A percentile compares a stretch with the other conserved stretches of the same genome.
Evolutionary conservation across 768 basidiomycete genomes (phyloP).

Genomic region (Amyloporia xantha): DNA sequence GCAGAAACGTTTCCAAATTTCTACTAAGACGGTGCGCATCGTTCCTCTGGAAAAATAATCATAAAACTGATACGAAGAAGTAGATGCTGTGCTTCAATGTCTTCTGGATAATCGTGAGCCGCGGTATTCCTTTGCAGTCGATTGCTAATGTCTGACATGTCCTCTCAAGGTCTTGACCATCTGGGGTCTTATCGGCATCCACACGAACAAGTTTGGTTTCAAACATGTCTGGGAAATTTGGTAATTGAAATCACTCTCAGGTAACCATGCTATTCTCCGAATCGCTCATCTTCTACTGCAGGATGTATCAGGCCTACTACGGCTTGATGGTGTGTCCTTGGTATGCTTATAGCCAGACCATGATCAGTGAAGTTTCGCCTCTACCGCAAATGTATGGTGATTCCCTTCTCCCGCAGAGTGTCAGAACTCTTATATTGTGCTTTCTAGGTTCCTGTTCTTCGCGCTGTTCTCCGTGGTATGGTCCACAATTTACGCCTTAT

Average conservation of each 20-base stretch:
- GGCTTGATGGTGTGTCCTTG: constrained; percentile 72
- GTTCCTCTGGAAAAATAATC: neutral
- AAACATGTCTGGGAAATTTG: constrained; percentile 82
- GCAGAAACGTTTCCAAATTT: constrained; percentile 55
- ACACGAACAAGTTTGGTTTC: constrained; percentile 69
- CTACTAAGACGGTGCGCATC: constrained; percentile 52
- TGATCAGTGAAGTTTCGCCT: constrained; percentile 77
- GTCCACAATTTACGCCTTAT: neutral
- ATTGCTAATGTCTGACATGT: neutral
- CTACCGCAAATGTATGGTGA: constrained; percentile 62
- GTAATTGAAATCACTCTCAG: too few species aligned
- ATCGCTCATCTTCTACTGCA: too few species aligned
- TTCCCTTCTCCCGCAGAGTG: neutral
- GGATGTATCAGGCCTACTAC: constrained; percentile 66
- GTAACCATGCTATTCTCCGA: too few species aligned
- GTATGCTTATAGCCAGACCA: constrained; percentile 78
- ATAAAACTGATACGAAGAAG: neutral
- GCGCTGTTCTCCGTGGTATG: constrained; percentile 65
- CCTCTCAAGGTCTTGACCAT: constrained; percentile 42
- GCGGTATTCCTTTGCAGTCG: neutral
- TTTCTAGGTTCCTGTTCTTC: constrained; percentile 59
- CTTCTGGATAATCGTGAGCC: constrained; percentile 59
- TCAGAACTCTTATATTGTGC: neutral
- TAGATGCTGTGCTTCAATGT: constrained; percentile 71
- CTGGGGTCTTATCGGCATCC: constrained; percentile 76